These are phyloP conservation scores for Diplodia sapinea DNA, from an alignment of 2,329 filamentous ascomycete genomes.

Conservation along the genomic window DNA sequence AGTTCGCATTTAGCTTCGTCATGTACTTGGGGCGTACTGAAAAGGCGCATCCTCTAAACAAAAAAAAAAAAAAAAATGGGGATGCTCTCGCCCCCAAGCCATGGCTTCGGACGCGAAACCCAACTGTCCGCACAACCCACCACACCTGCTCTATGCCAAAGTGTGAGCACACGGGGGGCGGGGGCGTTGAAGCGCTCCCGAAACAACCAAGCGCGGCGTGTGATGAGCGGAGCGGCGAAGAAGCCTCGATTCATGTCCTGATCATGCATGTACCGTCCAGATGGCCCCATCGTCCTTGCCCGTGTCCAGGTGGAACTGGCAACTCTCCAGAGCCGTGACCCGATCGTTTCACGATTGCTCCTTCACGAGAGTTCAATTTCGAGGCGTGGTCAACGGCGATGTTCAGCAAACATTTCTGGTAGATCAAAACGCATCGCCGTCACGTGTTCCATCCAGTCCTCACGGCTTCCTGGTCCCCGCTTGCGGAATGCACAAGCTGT, in stretches of 20 bases:
- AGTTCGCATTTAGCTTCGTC: background rate
- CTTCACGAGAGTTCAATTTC: background rate
- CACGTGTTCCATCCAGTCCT: no score
- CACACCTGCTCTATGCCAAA: background rate
- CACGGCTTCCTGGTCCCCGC: no score
- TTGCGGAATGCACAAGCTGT: no score
- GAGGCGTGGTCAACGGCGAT: constrained; percentile 18
- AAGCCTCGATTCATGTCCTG: background rate
- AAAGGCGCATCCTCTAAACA: no score
- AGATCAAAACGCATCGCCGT: constrained; percentile 1
- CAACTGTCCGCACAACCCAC: constrained; percentile 21
- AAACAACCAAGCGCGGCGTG: constrained; percentile 18
- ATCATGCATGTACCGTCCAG: background rate
- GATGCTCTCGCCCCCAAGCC: no score
- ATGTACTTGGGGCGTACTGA: no score
- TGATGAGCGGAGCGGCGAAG: background rate
- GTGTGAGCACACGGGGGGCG: constrained; percentile 25
- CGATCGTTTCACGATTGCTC: background rate
- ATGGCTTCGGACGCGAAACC: constrained; percentile 2
- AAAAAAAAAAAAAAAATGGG: no score
- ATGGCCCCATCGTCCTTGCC: background rate
- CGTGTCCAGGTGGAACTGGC: background rate
- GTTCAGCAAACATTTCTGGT: constrained; percentile 5
- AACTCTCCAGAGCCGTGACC: background rate
- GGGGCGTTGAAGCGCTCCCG: constrained; percentile 26